Base-by-base conservation (phyloP, 2,329 filamentous ascomycete genomes). In the Diaporthe vexans region DNA sequence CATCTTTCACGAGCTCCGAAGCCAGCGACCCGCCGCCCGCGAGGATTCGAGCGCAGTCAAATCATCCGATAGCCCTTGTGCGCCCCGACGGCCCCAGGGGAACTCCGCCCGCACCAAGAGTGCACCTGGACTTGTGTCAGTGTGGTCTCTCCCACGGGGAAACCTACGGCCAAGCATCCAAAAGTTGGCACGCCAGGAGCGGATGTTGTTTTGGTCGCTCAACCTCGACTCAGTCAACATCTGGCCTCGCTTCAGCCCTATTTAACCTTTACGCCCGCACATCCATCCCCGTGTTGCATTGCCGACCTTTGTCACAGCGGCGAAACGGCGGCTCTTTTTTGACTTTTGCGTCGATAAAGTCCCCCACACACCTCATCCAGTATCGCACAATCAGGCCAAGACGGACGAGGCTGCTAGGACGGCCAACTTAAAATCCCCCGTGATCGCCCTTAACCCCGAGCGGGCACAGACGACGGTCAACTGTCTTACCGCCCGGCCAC, bases 301-400 rank as follows among this genome's bases (percentile, higher is more conserved):
- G 52, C 63, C 63, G 48, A 68, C 48, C 63, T 68, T 68, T 68
- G 63, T 68, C 63, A 68, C 63, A 68, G 48, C 63, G 48, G 63
- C 63, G 48, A 68, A 68, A 54, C 63, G 46, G 63, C 63, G 63
- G 63, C 63, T 54, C 63, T 51, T 52, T 52, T 68, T 67, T 67
- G 35, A 56, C 61, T 73, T 52, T 57, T 21, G 69, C 11, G 26
- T 24, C 33, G 61, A 58, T 19, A 40, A 51, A 9, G 21, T 21
- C 29, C 11, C 52, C 52, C 46, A 19, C 54, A 68, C 46, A 40
- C 29, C 63, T 26, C 48, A 68, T 40, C 26, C 48, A 46, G 37
- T n/a, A 26, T 29, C 59, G 11, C 59, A n/a, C 11, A 43, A 68
- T 33, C 58, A 48, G 24, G 35, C 57, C 57, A 29, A 61, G 48